Base-by-base conservation (phyloP, 306 rosid genomes). In the Inga leiocalycina region DNA sequence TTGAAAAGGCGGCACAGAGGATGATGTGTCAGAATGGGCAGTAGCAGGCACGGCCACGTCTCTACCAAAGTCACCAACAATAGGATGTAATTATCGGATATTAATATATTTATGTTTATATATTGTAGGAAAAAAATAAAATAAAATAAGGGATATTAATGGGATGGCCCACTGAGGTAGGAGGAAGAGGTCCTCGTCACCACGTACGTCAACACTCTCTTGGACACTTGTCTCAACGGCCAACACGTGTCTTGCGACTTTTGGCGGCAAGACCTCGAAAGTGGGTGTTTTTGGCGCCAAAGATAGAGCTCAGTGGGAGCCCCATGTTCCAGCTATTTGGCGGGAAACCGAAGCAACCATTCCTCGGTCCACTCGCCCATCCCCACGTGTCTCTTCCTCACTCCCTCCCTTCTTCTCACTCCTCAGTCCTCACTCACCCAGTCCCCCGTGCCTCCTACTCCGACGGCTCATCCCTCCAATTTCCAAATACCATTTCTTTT, bases 261-360 rank as follows among this genome's bases (percentile, higher is more conserved):
- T 41, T 17, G 73, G 14, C 35, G 7, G 46, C 27, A 68, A 0
- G 24, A 9, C 27, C 27, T 44, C 14, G 48, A 68, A 37, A 8
- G 24, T 9, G 10, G 84, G 75, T 12, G 56, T 46, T 80, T 80
- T 81, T 84, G 72, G 87, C 87, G 84, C 87, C 76, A 84, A 87
- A 49, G 44, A 16, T 6, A 24, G 30, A 41, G 52, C n/a, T 39
- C 43, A 0, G 74, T 76, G 82, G 85, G 83, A 43, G 65, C 32
- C n/a, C 87, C 89, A 80, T 80, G 65, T 85, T 70, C 13, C 57
- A 68, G 68, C 19, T 32, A 62, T 80, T 20, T 84, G 75, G 89
- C 85, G 87, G 83, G 89, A 87, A 87, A 56, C 5, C 2, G 62
- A 80, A 83, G 59, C n/a, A 17, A 72, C 65, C 45, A 24, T 41